Evolutionary conservation across 2,329 filamentous ascomycete genomes (phyloP), one percentile per base, ranked within the genome.

Genomic region (Pseudogymnoascus sp.): DNA sequence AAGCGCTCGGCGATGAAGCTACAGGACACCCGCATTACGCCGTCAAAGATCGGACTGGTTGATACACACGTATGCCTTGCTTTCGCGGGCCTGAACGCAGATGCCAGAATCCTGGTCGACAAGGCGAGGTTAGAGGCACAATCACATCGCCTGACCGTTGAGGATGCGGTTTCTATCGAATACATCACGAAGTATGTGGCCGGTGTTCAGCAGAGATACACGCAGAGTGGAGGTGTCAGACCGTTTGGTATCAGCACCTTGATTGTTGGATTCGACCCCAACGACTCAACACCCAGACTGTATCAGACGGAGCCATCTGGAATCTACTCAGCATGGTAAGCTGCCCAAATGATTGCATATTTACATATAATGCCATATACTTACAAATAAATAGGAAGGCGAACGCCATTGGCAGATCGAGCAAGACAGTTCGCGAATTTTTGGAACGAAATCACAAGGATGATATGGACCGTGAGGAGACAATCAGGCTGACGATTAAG

Each of bases 151-250:
- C 80, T 99, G 69, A 97, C 94, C 3, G 91, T 99, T 61, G 94
- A 99, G 74, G 95, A 99, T 73, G 92, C 94, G 60, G 90, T 95
- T 66, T 92, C 90, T 64, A 95, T 99, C 75, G 94, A 99, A 78
- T 99, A 99, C 81, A 96, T 99, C 72, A 97, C 94, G 71, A 97
- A 99, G 80, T 96, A 97, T 71, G 88, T 99, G 65, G 94, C 94
- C 59, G 90, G 92, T 61, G 94, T 99, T 67, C 94, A 99, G 81
- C 94, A 99, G 80, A 85, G 91, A 75, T 99, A 99, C 81, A 99
- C 94, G 55, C 94, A 99, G 80, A 95, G 91, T 71, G 94, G 94
- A 78, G 94, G 94, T 82, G 94, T 99, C 59, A 82, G 94, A 70
- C 94, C 94, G n/a, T 99, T 99, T 71, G 94, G 94, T 64, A 96